Percentiles rank a stretch among this genome's conserved stretches.
Evolutionary conservation across 75 land plant species (phyloP).

Genomic region (Sequoiadendron giganteum): DNA sequence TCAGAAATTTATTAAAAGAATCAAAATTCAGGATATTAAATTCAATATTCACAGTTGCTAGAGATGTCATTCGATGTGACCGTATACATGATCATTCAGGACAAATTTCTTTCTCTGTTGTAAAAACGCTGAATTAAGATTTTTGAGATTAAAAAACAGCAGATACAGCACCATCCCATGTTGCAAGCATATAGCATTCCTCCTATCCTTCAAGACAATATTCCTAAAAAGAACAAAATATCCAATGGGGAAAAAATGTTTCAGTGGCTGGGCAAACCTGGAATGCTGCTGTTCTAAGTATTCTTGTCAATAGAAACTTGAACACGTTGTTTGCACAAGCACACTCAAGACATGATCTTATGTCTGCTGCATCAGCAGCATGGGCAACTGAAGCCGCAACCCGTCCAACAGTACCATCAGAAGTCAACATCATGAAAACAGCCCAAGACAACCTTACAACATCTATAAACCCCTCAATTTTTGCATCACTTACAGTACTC

Average conservation of each 20-base stretch:
- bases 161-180: not conserved
- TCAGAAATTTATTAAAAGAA: too few relatives aligned
- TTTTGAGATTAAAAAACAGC: not conserved
- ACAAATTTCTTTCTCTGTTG: too few relatives aligned
- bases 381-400: slow-evolving; percentile 29
- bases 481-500: slow-evolving; percentile 46
- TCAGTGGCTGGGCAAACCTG: slow-evolving; percentile 52
- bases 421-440: slow-evolving; percentile 72
- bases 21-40: too few relatives aligned
- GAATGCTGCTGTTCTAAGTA: slow-evolving; percentile 81
- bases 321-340: slow-evolving; percentile 75
- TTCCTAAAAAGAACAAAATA: not conserved
- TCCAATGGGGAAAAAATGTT: not conserved
- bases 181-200: not conserved
- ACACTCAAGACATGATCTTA: slow-evolving; percentile 54
- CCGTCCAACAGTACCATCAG: slow-evolving; percentile 30
- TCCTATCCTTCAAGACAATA: not conserved
- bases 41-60: too few relatives aligned
- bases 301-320: slow-evolving; percentile 59
- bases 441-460: slow-evolving; percentile 76
- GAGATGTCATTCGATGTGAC: too few relatives aligned
- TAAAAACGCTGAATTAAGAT: too few relatives aligned
- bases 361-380: slow-evolving; percentile 36
- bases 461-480: slow-evolving; percentile 79
- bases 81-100: too few relatives aligned